Evolutionary conservation across 2,329 filamentous ascomycete species (phyloP), one percentile per base, ranked within the genome.

Genomic region (Penicillium sp.): DNA sequence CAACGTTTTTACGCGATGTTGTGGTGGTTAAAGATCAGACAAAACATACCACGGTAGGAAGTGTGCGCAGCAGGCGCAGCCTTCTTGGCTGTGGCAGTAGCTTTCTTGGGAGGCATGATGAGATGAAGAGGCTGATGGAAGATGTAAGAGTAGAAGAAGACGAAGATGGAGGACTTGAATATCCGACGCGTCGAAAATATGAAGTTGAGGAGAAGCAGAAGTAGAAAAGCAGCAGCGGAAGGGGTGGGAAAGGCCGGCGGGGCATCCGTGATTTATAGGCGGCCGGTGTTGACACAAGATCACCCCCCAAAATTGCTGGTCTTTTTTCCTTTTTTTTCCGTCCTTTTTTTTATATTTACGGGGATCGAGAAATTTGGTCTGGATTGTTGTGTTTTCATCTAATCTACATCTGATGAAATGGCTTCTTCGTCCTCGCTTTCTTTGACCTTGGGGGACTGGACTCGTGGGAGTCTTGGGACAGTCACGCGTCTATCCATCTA

Each of bases 51-150:
- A 79, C 84, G 84, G 79, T 89, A 90, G 68, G 84, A 83, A 67
- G 82, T 81, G 79, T 89, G 86, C 62, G 80, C 75, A 63, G 84
- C 73, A 63, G 81, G 73, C 68, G 78, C 75, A 63, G 81, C 77
- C 79, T 86, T 85, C 81, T 87, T 87, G 69, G 83, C 71, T 65
- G 83, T 79, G 68, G 81, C 67, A 58, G 73, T 72, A 65, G 80
- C 75, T 77, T 87, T 86, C 81, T 88, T 89, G 68, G 86, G 83
- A 82, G 85, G 80, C 86, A 89, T 89, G 70, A 68, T 80, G 70
- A 69, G 26, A 41, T 53, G 52, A 53, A 39, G 26, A 59, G 44
- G 53, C 49, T 57, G 48, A 57, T 31, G 55, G 41, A 56, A 56
- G 58, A 55, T 35, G 52, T 52, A 49, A 63, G 46, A 61, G 55